These are phyloP conservation scores for Leccinum aurantiacum DNA, from an alignment of 768 basidiomycete genomes.

Conservation along the genomic window DNA sequence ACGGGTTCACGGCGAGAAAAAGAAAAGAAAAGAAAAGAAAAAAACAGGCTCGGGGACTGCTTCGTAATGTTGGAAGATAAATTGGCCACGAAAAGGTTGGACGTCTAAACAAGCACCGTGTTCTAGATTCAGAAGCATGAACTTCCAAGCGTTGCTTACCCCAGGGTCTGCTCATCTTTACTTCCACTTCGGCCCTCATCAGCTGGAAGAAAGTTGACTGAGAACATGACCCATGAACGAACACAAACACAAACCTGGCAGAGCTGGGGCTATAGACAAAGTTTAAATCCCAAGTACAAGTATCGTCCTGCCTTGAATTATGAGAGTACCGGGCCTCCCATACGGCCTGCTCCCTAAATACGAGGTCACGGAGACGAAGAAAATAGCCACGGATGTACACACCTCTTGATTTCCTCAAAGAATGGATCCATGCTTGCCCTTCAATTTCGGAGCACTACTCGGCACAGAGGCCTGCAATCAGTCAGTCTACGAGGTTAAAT, in stretches of 20 bases:
- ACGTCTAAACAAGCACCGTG: conserved; percentile 55
- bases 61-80: conserved; percentile 86
- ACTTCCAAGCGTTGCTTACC: conserved; percentile 41
- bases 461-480: conserved; percentile 55
- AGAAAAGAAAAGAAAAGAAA: too few species aligned
- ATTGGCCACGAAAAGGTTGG: conserved; percentile 95
- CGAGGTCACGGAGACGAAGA: conserved; percentile 1
- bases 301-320: conserved; percentile 29
- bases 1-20: too few species aligned
- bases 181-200: conserved; percentile 91
- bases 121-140: conserved; percentile 1
- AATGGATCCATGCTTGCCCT: conserved; percentile 91
- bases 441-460: conserved; percentile 60
- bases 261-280: conserved; percentile 55
- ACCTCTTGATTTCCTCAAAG: conserved; percentile 95
- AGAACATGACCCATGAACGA: not conserved
- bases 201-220: conserved; percentile 40
- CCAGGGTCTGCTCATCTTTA: conserved; percentile 87
- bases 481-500: conserved; percentile 3
- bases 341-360: conserved; percentile 83
- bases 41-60: conserved; percentile 20
- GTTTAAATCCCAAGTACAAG: not conserved
- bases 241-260: conserved; percentile 62
- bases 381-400: conserved; percentile 9
- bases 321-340: conserved; percentile 79